Conservation (phyloP, 331 rosid species). For the Rosa hybrid region DNA sequence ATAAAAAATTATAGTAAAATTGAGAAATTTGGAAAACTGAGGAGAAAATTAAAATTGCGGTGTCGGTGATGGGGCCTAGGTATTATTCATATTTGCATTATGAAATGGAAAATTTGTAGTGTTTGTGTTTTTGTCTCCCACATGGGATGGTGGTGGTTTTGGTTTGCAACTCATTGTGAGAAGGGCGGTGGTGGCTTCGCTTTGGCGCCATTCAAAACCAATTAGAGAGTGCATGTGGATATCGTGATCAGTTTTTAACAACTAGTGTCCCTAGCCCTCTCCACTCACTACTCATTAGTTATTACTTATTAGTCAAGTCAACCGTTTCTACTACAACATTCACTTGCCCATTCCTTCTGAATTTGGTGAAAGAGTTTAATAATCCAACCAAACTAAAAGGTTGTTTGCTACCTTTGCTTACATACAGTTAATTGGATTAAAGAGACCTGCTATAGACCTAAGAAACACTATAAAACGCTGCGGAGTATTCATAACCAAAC, state of each 20-base stretch:
- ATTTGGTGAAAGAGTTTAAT: background rate
- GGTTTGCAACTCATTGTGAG: background rate
- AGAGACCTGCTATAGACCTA: background rate
- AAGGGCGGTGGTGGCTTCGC: background rate
- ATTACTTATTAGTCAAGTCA: background rate
- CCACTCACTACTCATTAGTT: background rate
- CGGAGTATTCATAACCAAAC: no score
- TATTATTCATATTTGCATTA: background rate
- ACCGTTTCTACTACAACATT: background rate
- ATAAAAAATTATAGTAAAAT: background rate
- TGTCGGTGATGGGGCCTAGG: constrained; percentile 60
- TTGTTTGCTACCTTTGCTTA: background rate
- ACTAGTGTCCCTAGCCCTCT: background rate
- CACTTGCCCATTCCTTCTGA: background rate
- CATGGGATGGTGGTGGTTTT: constrained; percentile 39
- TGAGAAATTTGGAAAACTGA: background rate
- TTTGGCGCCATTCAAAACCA: background rate
- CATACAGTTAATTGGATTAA: background rate
- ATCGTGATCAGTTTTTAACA: background rate
- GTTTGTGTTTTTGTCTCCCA: constrained; percentile 38
- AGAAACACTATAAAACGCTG: background rate
- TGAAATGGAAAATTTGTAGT: constrained; percentile 9
- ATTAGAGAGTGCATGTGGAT: constrained; percentile 1
- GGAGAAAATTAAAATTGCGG: background rate
- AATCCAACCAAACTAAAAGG: background rate